Conservation (phyloP, 169 alveolate genomes). For the Perkinsus chesapeaki region DNA sequence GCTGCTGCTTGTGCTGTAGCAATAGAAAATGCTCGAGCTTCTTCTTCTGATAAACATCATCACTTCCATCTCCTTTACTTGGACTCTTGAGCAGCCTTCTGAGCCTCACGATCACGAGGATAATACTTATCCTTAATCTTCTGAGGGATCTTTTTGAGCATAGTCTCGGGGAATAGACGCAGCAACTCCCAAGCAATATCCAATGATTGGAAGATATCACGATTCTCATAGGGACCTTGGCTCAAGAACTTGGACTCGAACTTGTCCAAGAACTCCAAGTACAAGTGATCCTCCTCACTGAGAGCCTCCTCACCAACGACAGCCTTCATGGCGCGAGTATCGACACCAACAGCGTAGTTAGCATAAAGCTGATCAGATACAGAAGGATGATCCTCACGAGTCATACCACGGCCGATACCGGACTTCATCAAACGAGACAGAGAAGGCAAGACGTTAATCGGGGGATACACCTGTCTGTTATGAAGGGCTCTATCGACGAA, state of each 20-base stretch:
- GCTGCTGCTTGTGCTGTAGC: neutral
- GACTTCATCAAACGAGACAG: conserved; percentile 98
- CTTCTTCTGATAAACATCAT: neutral
- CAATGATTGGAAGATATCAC: conserved; percentile 92
- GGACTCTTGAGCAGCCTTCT: neutral
- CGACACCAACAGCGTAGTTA: conserved; percentile 99
- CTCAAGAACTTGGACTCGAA: conserved; percentile 93
- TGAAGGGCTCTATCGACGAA: conserved; percentile 96
- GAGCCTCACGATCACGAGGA: neutral
- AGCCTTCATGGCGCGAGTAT: conserved; percentile 99
- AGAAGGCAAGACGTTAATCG: conserved; percentile 90
- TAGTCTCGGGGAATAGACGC: conserved; percentile 97
- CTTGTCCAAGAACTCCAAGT: conserved; percentile 95
- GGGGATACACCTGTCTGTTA: conserved; percentile 91
- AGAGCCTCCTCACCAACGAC: conserved; percentile 99
- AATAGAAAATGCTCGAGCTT: neutral
- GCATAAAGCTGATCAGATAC: conserved; percentile 98
- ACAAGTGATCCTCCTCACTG: conserved; percentile 86
- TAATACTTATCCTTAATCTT: neutral
- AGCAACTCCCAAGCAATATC: conserved; percentile 97
- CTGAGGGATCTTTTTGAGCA: conserved; percentile 86
- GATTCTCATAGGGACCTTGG: conserved; percentile 94
- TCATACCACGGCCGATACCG: conserved; percentile 97
- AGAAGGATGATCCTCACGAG: conserved; percentile 99
- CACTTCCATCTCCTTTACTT: neutral